Base-by-base conservation (phyloP, 495 filamentous ascomycete genomes). In the Penicillium cosmopolitanum region DNA sequence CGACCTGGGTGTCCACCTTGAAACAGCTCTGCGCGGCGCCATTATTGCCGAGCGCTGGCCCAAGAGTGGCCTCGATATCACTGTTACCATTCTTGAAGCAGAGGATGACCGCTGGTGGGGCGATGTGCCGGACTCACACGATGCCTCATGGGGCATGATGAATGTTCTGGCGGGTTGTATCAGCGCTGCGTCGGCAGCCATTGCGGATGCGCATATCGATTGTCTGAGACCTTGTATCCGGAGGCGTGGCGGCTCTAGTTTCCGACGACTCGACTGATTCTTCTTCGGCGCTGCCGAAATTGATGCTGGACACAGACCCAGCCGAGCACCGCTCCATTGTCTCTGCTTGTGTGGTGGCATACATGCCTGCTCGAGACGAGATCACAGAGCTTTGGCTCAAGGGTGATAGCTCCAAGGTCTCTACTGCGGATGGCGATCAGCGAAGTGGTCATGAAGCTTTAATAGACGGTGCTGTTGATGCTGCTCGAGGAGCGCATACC, bases 31-130 rank as follows among this genome's bases (percentile, higher is more conserved):
- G 25, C 80, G 90, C 28, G 93, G 96, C 4, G 89, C 91, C 3
- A 88, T 98, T 50, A 93, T 97, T 62, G 92, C 91, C 12, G 91
- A 95, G 65, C 82, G 93, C 34, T 98, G 95, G 92, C 95, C 95
- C 16, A 98, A 98, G 81, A 96, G 91, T 69, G 93, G 92, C 16
- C 85, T 96, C 12, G 95, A 98, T 61, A 86, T 98, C 33, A 87
- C 96, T 8, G 82, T 98, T 53, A 97, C 93, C 0, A 86, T 98
- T 42, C 77, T 98, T 13, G 95, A 98, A 76, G 96, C 91, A 6
- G 95, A 97, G 61, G 87, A 86, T 58, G 89, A 89, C 54, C 82
- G 84, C 53, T 84, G 82, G 80, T 83, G 82, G 82, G 80, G 82
- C 21, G 77, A 84, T 70, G 71, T 73, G 16, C 72, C 77, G 0